These are phyloP conservation scores for Cylindrotheca fusiformis DNA, from an alignment of 108 stramenopile genomes.

Conservation along the genomic window DNA sequence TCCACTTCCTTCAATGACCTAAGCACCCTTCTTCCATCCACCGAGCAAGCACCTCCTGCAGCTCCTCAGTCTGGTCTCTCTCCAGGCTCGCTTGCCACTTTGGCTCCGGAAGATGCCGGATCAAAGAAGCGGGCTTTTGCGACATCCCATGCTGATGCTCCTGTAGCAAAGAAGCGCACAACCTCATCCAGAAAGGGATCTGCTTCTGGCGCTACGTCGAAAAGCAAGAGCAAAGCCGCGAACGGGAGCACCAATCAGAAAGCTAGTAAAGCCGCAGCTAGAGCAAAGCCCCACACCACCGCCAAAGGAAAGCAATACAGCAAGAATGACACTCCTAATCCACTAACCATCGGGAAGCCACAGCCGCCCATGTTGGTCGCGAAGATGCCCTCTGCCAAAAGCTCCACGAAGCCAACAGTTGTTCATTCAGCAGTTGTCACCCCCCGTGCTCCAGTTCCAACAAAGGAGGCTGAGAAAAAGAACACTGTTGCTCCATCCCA, in stretches of 20 bases:
- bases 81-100: constrained; percentile 6
- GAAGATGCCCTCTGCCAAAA: neutral
- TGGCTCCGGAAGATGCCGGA: neutral
- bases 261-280: neutral
- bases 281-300: constrained; percentile 1
- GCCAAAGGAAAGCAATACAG: constrained; percentile 1
- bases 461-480: constrained; percentile 1
- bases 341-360: constrained; percentile 12
- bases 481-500: constrained; percentile 4
- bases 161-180: constrained; percentile 33
- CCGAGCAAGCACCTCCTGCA: neutral
- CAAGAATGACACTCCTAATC: constrained; percentile 24
- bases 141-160: constrained; percentile 7
- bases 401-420: neutral
- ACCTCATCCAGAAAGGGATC: neutral
- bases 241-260: neutral
- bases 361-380: neutral
- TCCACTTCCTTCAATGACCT: constrained; percentile 63
- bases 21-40: constrained; percentile 24
- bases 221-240: neutral
- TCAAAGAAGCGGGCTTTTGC: constrained; percentile 16
- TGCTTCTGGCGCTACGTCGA: neutral
- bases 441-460: neutral
- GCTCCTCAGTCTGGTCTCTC: neutral
- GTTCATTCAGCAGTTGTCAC: constrained; percentile 1